Conservation (phyloP, 169 alveolate species). For the Eimeria zaria region DNA sequence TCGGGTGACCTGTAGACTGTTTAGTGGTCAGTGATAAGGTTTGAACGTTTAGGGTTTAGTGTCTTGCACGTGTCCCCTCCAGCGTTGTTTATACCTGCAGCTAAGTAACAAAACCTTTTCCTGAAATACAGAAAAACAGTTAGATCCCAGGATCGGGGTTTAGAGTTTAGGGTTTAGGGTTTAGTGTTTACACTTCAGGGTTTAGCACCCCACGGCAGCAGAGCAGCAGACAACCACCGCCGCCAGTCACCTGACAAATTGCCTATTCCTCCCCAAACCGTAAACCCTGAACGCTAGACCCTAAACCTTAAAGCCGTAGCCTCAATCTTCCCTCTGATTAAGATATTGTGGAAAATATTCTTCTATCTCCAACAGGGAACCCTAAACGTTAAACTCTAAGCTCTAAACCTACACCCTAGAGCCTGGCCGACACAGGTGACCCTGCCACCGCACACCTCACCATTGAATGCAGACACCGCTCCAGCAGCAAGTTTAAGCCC, state of each 20-base stretch:
- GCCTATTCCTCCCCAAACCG: neutral
- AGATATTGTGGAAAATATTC: neutral
- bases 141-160: neutral
- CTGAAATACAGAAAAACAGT: neutral
- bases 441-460: neutral
- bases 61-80: neutral
- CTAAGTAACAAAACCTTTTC: neutral
- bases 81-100: neutral
- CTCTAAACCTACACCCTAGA: neutral
- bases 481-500: neutral
- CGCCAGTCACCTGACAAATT: neutral
- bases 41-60: constrained; percentile 1
- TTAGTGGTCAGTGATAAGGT: neutral
- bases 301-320: neutral
- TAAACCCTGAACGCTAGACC: neutral
- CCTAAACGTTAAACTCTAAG: neutral
- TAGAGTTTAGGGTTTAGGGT: neutral
- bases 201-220: neutral
- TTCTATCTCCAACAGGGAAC: too few species aligned
- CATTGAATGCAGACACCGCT: neutral
- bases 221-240: constrained; percentile 12
- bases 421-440: neutral
- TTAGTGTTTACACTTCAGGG: neutral
- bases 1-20: neutral
- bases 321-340: neutral